These are phyloP conservation scores for Lentinula sp. DNA, from an alignment of 768 basidiomycete species.

Conservation along the genomic window DNA sequence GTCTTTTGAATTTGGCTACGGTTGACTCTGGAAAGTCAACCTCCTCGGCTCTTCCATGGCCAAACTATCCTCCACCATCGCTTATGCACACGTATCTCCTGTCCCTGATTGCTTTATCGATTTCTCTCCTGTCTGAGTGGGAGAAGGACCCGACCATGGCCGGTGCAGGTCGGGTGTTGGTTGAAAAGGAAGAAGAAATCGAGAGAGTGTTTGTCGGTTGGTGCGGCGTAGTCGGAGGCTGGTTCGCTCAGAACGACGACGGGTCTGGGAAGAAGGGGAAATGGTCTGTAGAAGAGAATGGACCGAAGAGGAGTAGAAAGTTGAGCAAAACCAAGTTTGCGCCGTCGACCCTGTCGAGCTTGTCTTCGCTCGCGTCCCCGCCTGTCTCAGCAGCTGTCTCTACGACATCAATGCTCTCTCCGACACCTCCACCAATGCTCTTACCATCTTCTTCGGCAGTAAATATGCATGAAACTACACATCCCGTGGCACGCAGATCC, in stretches of 20 bases:
- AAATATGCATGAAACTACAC: not conserved
- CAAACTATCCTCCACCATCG: constrained; percentile 25
- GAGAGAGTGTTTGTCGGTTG: constrained; percentile 44
- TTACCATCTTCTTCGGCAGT: not conserved
- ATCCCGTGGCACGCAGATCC: not conserved
- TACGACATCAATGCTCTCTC: not conserved
- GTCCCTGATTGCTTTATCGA: constrained; percentile 32
- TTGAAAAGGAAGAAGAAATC: constrained; percentile 39
- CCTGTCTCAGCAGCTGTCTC: not conserved
- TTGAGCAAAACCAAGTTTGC: constrained; percentile 2
- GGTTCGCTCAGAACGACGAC: constrained; percentile 20
- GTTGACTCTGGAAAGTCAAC: not conserved
- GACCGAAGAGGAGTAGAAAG: not conserved
- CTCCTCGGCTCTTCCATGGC: constrained; percentile 11
- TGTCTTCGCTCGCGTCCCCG: not conserved
- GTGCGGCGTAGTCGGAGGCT: constrained; percentile 38
- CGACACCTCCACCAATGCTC: not conserved
- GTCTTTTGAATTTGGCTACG: not conserved
- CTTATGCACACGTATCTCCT: constrained; percentile 34
- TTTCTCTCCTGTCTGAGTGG: constrained; percentile 28
- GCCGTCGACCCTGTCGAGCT: not conserved
- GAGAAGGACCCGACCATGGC: constrained; percentile 46
- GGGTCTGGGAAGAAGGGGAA: not conserved
- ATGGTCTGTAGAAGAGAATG: not conserved
- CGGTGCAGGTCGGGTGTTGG: constrained; percentile 46